Percentiles rank a stretch among this genome's conserved stretches.
Conservation (phyloP, 2,329 filamentous ascomycete genomes). For the Grosmannia penicillata region DNA sequence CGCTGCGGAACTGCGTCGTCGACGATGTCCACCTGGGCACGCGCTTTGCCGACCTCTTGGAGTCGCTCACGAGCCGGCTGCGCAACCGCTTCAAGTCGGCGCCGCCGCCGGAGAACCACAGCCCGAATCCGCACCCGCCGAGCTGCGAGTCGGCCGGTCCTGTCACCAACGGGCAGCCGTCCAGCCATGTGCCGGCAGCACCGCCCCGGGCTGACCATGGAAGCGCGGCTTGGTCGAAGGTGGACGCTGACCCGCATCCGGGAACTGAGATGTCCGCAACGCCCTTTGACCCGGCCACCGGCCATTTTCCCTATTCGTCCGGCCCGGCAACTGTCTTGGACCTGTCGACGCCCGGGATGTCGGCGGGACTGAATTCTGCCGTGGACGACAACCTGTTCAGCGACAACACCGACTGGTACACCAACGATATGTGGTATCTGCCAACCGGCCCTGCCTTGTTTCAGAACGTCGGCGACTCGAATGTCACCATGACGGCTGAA, state of each 20-base stretch:
- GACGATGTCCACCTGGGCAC: slow-evolving; percentile 79
- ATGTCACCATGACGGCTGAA: slow-evolving; percentile 51
- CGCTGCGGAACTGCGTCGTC: slow-evolving; percentile 62
- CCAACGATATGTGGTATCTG: slow-evolving; percentile 52
- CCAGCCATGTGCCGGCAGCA: not conserved
- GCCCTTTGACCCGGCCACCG: slow-evolving; percentile 41
- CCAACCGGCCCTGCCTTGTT: slow-evolving; percentile 49
- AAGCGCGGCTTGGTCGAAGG: too few relatives aligned
- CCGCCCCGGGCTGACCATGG: not conserved
- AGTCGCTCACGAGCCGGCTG: slow-evolving; percentile 60
- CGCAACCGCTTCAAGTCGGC: slow-evolving; percentile 44
- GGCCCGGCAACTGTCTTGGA: slow-evolving; percentile 32
- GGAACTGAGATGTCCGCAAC: slow-evolving; percentile 51
- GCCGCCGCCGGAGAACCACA: not conserved
- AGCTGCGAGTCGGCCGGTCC: not conserved
- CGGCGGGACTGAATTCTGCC: slow-evolving; percentile 15
- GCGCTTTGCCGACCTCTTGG: slow-evolving; percentile 68
- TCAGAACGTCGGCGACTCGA: slow-evolving; percentile 46
- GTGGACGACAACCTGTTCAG: slow-evolving; percentile 25
- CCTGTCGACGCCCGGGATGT: slow-evolving; percentile 29
- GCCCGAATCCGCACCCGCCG: not conserved
- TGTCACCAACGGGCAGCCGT: not conserved
- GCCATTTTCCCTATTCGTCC: slow-evolving; percentile 37
- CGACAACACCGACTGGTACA: slow-evolving; percentile 35
- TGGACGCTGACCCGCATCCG: too few relatives aligned